Evolutionary conservation across 306 rosid genomes (phyloP), one percentile per base, ranked within the genome.

Genomic region (Gleditsia sinensis): DNA sequence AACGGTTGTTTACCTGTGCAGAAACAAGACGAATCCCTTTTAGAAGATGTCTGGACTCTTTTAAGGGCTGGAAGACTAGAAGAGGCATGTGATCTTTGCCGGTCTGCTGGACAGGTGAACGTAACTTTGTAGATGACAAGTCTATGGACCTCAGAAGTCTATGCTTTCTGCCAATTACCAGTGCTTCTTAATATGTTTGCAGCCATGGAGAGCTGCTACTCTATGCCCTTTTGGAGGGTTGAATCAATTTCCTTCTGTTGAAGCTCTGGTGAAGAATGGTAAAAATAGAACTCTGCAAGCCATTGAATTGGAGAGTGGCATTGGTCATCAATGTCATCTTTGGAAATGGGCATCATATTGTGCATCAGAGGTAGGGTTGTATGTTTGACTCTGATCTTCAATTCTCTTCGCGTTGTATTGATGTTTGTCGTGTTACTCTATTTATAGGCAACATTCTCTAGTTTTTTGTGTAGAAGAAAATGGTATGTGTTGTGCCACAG

Each of bases 311-410:
- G 98, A 94, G 83, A 94, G 91, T 86, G 97, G 96, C 69, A 87
- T 87, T 63, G 93, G 93, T 81, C 95, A 92, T 83, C 99, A 92
- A 76, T 90, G 96, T 95, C 93, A 82, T 78, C 96, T 94, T 42
- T 94, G 99, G 99, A 92, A 90, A 90, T 94, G 99, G 99, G 96
- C 99, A 56, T 88, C 96, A 63, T 94, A 87, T 83, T 92, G 95
- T 75, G 93, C 99, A 50, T 94, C 99, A 23, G 97, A 94, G 99
- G 97, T 94, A 84, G 63, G 72, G 83, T 60, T 59, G 48, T 30
- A 62, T 75, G 62, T 67, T 71, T 64, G 54, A 48, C 25, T 24
- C 59, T 79, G 70, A 76, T 61, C 30, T 33, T 40, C 32, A 46
- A 43, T 34, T 53, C 60, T 75, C 53, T 82, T 62, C 7, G 23